Base-by-base conservation (phyloP, 495 filamentous ascomycete genomes). In the Friedmanniomyces simplex region DNA sequence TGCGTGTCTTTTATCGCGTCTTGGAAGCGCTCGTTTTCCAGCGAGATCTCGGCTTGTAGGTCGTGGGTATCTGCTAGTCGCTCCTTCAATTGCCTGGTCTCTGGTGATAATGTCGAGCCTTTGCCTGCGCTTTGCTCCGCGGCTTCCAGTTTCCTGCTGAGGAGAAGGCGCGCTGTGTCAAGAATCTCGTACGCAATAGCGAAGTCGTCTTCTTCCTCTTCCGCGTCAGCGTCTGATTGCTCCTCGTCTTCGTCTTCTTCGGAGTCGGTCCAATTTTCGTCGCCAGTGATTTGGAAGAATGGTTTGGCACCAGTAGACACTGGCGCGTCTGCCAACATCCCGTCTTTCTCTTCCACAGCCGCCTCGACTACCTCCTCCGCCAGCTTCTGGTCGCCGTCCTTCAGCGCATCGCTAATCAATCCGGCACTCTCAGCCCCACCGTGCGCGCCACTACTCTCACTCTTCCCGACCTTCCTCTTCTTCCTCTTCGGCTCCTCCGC, bases 211-310 rank as follows among this genome's bases (percentile, higher is more conserved):
- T 96, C 89, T 13, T 91, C 87, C 52, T 88, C 87, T 11, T 69
- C 68, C 21, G 63, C 65, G 20, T 54, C 67, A 4, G 41, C 69
- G 25, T 60, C 65, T 49, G 53, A 68, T 6, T 63, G 65, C 11
- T 75, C 80, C 28, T 83, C 86, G 26, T 90, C 89, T 0, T 83
- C 84, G 24, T 89, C 87, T 1, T 84, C 84, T 48, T 89, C 85
- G 1, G 77, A 79, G 49, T 82, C 81, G 36, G 88, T 88, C 71
- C 86, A 95, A 65, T 94, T 90, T 69, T 96, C 91, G 62, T 96
- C 93, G 43, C 94, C 94, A 0, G 83, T 87, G 64, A 97, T 95
- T 59, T 93, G 87, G 69, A 98, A 96, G 50, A 86, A 80, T 0
- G 88, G 79, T 69, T 89, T 91, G 1, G 20, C 25, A 24, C 2